Evolutionary conservation across 2,329 filamentous ascomycete genomes (phyloP), one percentile per base, ranked within the genome.

Genomic region (Fusarium domesticum): DNA sequence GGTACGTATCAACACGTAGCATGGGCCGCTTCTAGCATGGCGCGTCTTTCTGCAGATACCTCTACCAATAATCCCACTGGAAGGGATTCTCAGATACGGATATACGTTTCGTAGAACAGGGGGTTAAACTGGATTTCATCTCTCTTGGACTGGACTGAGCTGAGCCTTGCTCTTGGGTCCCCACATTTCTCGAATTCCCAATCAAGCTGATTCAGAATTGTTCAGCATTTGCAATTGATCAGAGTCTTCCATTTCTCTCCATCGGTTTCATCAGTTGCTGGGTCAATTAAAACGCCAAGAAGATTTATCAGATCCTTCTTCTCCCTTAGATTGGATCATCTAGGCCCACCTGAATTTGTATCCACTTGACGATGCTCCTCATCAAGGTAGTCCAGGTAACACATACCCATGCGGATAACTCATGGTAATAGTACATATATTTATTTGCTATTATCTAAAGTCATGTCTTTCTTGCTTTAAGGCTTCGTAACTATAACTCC

Each of bases 251-350:
- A 23, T n/a, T 37, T 35, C 36, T 35, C 23, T 34, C 39, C 35
- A 42, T 47, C 34, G 35, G 18, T 37, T 18, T n/a, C 14, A 11
- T 23, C 33, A 45, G 49, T 55, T 55, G 48, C 56, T 49, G 35
- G 47, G 53, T 47, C 52, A 40, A 57, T 53, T 33, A 42, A 42
- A 55, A 35, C 44, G 57, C 57, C 55, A 60, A 60, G 57, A 19
- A 40, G 42, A 49, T 6, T 60, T 60, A 60, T 60, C 57, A 57
- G 57, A 60, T 60, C 55, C 34, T 41, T 15, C 37, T 49, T 42
- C 45, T 11, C 39, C 15, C 38, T 42, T 19, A 44, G 23, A 55
- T 50, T 54, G 38, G 52, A 34, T 14, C 25, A 36, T 14, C 4
- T 5, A 11, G 39, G 39, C 43, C 39, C 46, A 45, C 37, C 6